Conservation (phyloP, 805 yeast species). For the Naumovozyma baii region DNA sequence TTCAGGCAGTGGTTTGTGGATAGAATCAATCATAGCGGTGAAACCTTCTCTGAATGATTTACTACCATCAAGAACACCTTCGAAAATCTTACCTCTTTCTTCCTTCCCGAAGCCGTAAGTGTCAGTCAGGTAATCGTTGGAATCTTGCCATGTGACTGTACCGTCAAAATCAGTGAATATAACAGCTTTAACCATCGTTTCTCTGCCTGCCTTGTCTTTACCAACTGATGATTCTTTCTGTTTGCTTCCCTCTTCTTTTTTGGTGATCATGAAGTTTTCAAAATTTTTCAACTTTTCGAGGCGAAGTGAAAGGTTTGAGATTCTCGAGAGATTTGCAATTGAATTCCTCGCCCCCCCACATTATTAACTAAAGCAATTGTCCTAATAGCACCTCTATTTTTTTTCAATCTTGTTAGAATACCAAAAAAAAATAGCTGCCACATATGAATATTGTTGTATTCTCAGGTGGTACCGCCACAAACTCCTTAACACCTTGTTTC, state of each 20-base stretch:
- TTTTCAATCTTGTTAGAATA: no score
- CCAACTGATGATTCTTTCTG: no score
- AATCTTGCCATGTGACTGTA: slow-evolving; percentile 89
- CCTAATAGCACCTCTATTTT: no score
- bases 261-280: no score
- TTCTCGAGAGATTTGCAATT: no score
- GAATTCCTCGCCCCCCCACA: no score
- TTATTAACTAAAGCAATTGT: no score
- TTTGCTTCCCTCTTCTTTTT: no score
- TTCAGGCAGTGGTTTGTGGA: slow-evolving; percentile 65
- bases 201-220: neutral
- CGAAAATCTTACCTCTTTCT: slow-evolving; percentile 57
- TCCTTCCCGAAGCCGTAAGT: slow-evolving; percentile 74
- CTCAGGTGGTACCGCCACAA: slow-evolving; percentile 88
- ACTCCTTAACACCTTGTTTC: slow-evolving; percentile 57
- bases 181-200: slow-evolving; percentile 47
- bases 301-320: no score
- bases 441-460: slow-evolving; percentile 34
- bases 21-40: slow-evolving; percentile 71
- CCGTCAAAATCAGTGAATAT: slow-evolving; percentile 98
- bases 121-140: slow-evolving; percentile 87
- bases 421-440: no score
- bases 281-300: no score
- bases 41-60: slow-evolving; percentile 75
- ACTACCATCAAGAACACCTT: slow-evolving; percentile 60